Conservation (phyloP, 306 rosid species). For the Carpinus fangiana region DNA sequence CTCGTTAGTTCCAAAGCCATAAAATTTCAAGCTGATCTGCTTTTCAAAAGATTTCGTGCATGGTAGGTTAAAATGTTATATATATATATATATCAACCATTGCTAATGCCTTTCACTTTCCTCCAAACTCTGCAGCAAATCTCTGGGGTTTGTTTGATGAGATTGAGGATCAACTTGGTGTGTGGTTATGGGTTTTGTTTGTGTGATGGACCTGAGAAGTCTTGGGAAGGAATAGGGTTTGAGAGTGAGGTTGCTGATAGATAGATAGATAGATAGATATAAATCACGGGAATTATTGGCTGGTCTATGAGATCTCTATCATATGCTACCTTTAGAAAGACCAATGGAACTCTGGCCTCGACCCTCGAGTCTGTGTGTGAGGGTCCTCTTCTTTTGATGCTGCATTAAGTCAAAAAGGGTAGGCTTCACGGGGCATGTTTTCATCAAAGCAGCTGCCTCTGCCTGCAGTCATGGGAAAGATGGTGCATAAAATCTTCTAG, state of each 20-base stretch:
- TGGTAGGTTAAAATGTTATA: too few relatives aligned
- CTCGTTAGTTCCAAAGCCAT: too few relatives aligned
- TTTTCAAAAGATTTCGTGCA: too few relatives aligned
- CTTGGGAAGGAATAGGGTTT: too few relatives aligned
- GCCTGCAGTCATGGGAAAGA: not conserved
- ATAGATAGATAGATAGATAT: too few relatives aligned
- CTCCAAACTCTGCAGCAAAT: too few relatives aligned
- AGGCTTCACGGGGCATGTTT: slow-evolving; percentile 35
- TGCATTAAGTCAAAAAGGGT: slow-evolving; percentile 33
- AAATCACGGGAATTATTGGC: slow-evolving; percentile 34
- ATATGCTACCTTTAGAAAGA: slow-evolving; percentile 5
- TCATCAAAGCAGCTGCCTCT: not conserved
- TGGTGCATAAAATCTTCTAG: not conserved
- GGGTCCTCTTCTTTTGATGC: slow-evolving; percentile 24
- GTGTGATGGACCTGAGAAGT: not conserved
- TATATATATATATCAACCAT: too few relatives aligned
- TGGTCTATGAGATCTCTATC: slow-evolving; percentile 2
- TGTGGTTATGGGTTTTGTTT: not conserved
- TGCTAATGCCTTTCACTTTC: too few relatives aligned
- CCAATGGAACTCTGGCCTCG: slow-evolving; percentile 18
- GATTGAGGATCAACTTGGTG: not conserved
- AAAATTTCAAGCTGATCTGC: too few relatives aligned
- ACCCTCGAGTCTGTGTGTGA: not conserved
- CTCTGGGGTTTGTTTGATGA: too few relatives aligned
- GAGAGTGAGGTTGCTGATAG: not conserved